Conservation (phyloP, 257 asterid genomes). For the Coffea eugenioides region DNA sequence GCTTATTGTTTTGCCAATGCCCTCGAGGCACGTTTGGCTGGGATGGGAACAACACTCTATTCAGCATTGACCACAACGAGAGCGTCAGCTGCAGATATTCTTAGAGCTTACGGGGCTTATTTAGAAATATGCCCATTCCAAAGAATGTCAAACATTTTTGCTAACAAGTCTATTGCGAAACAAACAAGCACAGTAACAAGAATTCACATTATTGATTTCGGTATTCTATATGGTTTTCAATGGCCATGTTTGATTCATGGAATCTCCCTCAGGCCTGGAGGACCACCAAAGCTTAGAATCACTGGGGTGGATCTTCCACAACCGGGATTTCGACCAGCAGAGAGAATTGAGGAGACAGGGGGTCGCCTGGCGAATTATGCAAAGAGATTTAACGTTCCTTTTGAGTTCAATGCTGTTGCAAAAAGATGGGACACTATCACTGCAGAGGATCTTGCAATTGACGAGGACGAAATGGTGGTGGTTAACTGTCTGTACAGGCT, state of each 20-base stretch:
- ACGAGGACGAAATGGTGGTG: constrained; percentile 25
- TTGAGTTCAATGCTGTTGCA: constrained; percentile 32
- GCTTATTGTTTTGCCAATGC: constrained; percentile 39
- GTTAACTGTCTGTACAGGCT: constrained; percentile 38
- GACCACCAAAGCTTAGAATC: constrained; percentile 41
- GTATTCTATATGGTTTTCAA: constrained; percentile 42
- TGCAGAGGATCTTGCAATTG: constrained; percentile 28
- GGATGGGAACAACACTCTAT: constrained; percentile 35
- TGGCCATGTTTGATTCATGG: constrained; percentile 43
- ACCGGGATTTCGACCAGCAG: constrained; percentile 41
- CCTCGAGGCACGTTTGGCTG: constrained; percentile 38
- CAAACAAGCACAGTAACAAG: constrained; percentile 25
- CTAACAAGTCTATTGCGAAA: constrained; percentile 28
- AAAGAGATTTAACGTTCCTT: constrained; percentile 34
- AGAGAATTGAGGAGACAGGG: constrained; percentile 42
- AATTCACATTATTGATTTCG: constrained; percentile 41
- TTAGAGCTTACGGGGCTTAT: constrained; percentile 31
- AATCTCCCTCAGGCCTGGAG: constrained; percentile 33
- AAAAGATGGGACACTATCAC: constrained; percentile 38
- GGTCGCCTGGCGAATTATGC: constrained; percentile 28
- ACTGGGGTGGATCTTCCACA: constrained; percentile 48
- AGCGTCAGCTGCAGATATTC: constrained; percentile 33
- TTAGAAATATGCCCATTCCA: constrained; percentile 30
- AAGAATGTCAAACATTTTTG: constrained; percentile 28
- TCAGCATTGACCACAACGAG: constrained; percentile 19